These are phyloP conservation scores for Beauveria sp. DNA, from an alignment of 2,329 filamentous ascomycete genomes.

Conservation along the genomic window DNA sequence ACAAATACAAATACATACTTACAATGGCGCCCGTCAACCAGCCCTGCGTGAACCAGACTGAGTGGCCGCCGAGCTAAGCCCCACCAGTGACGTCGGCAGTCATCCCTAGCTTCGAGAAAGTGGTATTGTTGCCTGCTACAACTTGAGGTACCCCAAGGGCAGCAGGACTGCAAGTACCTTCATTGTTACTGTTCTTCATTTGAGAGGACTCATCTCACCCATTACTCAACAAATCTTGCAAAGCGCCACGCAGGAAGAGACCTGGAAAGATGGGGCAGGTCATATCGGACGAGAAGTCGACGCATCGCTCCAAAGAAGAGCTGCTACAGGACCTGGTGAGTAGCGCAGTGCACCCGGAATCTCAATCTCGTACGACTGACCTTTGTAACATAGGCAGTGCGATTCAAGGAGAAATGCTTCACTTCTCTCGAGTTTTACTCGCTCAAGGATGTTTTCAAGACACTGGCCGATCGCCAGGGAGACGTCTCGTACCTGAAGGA, in stretches of 20 bases:
- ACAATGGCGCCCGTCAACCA: too few species aligned
- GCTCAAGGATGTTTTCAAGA: constrained; percentile 65
- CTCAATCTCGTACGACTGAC: neutral
- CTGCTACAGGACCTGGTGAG: constrained; percentile 44
- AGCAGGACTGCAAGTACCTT: neutral
- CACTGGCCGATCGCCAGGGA: constrained; percentile 57
- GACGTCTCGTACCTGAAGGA: constrained; percentile 58
- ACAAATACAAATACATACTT: too few species aligned
- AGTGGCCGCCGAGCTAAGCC: neutral
- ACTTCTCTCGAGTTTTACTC: constrained; percentile 65
- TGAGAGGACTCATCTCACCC: too few species aligned
- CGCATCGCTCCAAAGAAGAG: constrained; percentile 42
- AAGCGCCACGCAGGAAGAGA: neutral
- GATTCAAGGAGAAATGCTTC: constrained; percentile 64
- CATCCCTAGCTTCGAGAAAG: neutral
- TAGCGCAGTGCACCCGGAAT: neutral
- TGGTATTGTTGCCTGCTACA: neutral
- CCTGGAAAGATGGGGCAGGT: constrained; percentile 42
- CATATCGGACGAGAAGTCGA: constrained; percentile 38
- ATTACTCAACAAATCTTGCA: too few species aligned
- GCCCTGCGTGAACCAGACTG: neutral
- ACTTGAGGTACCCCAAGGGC: neutral
- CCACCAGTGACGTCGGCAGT: constrained; percentile 7
- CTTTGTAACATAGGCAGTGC: constrained; percentile 38
- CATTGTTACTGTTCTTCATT: neutral